Percentiles rank a stretch among this genome's conserved stretches.
These are phyloP conservation scores for Aciculosporium take DNA, from an alignment of 2,329 filamentous ascomycete species.

Conservation along the genomic window DNA sequence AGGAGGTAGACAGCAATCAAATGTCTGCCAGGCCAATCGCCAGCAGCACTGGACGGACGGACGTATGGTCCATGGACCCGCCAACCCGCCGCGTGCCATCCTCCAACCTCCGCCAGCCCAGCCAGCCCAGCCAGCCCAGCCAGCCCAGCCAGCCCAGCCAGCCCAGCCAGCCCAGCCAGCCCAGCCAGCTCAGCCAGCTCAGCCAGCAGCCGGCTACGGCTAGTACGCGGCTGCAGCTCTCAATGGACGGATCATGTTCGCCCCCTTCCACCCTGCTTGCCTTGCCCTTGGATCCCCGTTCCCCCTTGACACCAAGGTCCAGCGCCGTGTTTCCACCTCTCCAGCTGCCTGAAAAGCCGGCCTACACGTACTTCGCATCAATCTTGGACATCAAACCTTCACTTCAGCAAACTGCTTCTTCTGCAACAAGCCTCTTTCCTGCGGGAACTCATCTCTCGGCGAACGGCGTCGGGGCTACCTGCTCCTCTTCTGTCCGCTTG, in stretches of 20 bases:
- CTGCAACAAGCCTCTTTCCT: constrained; percentile 1
- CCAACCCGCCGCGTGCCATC: neutral
- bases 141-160: no score
- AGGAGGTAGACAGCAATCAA: no score
- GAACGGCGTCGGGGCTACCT: neutral
- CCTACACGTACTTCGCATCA: neutral
- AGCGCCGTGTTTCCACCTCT: constrained; percentile 1
- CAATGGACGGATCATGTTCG: no score
- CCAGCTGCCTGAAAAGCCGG: neutral
- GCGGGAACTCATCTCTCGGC: neutral
- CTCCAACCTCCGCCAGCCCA: constrained; percentile 2
- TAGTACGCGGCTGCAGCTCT: no score
- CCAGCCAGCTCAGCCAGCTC: no score
- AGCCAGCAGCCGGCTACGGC: no score
- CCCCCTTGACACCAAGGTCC: constrained; percentile 1
- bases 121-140: no score
- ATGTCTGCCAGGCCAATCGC: no score
- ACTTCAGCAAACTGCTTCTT: neutral
- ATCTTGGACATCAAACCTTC: neutral
- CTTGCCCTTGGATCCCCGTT: neutral
- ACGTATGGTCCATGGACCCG: no score
- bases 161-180: no score
- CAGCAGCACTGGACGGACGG: neutral
- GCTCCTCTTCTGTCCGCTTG: neutral
- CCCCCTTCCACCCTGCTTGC: neutral